These are phyloP conservation scores for Colletotrichum agaves DNA, from an alignment of 2,329 filamentous ascomycete species.

Conservation along the genomic window DNA sequence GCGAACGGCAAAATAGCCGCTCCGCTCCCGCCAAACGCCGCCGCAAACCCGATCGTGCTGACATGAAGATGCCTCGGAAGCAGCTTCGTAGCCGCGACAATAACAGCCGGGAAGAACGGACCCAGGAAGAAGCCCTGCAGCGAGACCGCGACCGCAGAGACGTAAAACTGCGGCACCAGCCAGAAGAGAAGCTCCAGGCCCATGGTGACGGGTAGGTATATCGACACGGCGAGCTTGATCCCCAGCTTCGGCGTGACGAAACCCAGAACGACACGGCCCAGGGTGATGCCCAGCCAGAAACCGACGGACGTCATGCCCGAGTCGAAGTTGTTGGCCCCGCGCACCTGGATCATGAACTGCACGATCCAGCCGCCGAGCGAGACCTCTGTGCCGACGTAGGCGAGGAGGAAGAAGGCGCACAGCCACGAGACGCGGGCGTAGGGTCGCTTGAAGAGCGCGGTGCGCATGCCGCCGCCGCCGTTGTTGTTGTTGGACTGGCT, in stretches of 20 bases:
- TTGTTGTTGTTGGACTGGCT: constrained; percentile 38
- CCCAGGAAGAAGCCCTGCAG: constrained; percentile 84
- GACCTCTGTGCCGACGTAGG: constrained; percentile 81
- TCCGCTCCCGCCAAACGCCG: constrained; percentile 79
- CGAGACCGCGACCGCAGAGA: constrained; percentile 76
- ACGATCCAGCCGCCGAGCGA: constrained; percentile 86
- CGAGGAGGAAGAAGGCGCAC: constrained; percentile 77
- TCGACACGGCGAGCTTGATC: constrained; percentile 71
- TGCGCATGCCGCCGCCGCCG: constrained; percentile 45
- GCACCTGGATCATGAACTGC: constrained; percentile 82
- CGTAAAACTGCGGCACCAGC: constrained; percentile 82
- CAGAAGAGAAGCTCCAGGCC: constrained; percentile 79
- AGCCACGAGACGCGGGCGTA: constrained; percentile 71
- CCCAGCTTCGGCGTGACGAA: constrained; percentile 79
- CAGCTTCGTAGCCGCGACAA: constrained; percentile 75
- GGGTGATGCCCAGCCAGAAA: constrained; percentile 83
- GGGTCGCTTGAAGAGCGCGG: constrained; percentile 54
- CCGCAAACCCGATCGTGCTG: constrained; percentile 79
- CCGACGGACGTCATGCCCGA: constrained; percentile 81
- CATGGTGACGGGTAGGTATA: constrained; percentile 74
- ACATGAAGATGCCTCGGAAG: constrained; percentile 81
- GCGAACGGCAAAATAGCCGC: constrained; percentile 75
- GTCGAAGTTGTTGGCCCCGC: constrained; percentile 73
- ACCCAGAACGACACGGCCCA: constrained; percentile 76
- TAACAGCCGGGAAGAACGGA: constrained; percentile 78